Percentiles rank a stretch among this genome's conserved stretches.
phyloP scores from a whole-genome alignment of 2,329 filamentous ascomycete species.

The Stagonosporopsis tanaceti region DNA sequence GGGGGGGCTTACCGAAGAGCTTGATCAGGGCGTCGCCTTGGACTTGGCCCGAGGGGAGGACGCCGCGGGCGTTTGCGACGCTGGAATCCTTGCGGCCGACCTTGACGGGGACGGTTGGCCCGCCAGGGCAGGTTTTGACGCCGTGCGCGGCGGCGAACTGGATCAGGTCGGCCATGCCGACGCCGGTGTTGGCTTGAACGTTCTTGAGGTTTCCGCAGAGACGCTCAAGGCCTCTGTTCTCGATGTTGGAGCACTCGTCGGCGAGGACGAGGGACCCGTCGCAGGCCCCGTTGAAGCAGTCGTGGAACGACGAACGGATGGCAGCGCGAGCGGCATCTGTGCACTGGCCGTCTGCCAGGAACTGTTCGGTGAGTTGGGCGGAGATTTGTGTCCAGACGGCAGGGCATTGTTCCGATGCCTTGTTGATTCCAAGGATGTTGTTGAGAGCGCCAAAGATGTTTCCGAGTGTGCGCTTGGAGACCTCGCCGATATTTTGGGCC shows the following conservation, averaged over 20 bases:
- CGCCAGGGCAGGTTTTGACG: conserved; percentile 48
- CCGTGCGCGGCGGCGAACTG: conserved; percentile 50
- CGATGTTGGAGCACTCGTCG: conserved; percentile 44
- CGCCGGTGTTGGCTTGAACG: conserved; percentile 52
- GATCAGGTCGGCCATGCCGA: conserved; percentile 47
- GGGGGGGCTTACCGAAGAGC: conserved; percentile 37
- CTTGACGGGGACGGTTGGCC: conserved; percentile 44
- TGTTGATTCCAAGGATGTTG: conserved; percentile 15
- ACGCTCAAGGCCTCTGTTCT: conserved; percentile 55
- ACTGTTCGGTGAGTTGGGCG: conserved; percentile 41
- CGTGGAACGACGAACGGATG: conserved; percentile 47
- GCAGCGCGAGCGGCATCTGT: conserved; percentile 48
- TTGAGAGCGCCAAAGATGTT: conserved; percentile 18
- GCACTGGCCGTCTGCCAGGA: conserved; percentile 45
- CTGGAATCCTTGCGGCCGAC: conserved; percentile 45
- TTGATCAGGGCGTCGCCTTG: conserved; percentile 32
- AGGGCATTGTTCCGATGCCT: conserved; percentile 32
- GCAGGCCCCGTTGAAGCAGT: conserved; percentile 49
- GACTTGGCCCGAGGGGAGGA: conserved; percentile 34
- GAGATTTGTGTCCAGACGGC: conserved; percentile 46
- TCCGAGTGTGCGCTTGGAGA: conserved; percentile 29
- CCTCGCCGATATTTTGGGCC: conserved; percentile 18
- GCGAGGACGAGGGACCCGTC: conserved; percentile 49
- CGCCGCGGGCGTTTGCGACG: conserved; percentile 28
- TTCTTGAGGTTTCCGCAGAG: conserved; percentile 52